phyloP scores from a whole-genome alignment of 108 stramenopile genomes.

The Skeletonema grethae region DNA sequence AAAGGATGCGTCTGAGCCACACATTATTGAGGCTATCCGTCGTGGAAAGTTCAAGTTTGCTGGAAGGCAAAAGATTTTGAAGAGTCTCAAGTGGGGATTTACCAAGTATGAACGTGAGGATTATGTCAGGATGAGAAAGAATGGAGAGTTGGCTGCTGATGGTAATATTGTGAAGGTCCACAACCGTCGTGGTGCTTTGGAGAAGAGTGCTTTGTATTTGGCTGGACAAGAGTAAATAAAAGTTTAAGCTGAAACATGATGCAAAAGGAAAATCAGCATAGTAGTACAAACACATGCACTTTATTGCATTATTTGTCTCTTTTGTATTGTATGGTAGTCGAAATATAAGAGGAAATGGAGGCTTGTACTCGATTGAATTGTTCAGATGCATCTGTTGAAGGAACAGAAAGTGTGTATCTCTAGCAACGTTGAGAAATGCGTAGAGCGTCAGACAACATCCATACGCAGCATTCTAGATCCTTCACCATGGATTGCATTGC shows the following conservation, averaged over 20 bases:
- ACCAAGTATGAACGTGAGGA: slow-evolving; percentile 97
- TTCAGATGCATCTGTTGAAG: no score
- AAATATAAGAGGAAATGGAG: no score
- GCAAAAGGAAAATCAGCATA: slow-evolving; percentile 1
- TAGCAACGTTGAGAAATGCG: no score
- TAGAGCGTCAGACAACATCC: no score
- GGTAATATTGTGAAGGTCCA: slow-evolving; percentile 94
- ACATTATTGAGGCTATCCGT: slow-evolving; percentile 98
- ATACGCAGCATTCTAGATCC: no score
- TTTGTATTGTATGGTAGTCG: neutral
- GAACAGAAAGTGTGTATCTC: no score
- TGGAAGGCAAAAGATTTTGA: slow-evolving; percentile 99
- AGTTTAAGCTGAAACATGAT: neutral
- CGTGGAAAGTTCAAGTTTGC: slow-evolving; percentile 99
- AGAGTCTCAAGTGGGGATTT: slow-evolving; percentile 99
- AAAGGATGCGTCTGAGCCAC: slow-evolving; percentile 91
- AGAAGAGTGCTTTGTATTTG: slow-evolving; percentile 74
- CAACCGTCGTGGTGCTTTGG: slow-evolving; percentile 86
- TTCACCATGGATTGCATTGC: no score
- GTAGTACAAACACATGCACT: slow-evolving; percentile 8
- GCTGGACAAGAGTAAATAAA: slow-evolving; percentile 81
- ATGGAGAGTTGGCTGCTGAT: slow-evolving; percentile 90
- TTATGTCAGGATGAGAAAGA: slow-evolving; percentile 92
- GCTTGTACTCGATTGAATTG: no score
- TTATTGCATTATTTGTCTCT: neutral